Evolutionary conservation across 2,329 filamentous ascomycete species (phyloP).

Genomic region (Clarireedia hainanense): DNA sequence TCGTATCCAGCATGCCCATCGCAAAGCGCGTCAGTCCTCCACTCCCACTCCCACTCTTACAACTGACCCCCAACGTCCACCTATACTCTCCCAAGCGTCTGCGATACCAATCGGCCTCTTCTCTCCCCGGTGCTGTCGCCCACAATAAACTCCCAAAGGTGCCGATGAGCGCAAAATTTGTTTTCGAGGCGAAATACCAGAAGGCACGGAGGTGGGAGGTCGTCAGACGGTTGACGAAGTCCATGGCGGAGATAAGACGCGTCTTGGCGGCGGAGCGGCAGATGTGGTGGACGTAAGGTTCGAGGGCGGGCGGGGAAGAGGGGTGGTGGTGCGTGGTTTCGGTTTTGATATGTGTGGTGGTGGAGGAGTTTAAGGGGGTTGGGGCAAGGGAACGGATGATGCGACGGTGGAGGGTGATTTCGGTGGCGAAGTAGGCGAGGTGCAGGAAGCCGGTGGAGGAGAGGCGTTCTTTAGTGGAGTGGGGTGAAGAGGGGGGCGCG

Average conservation of each 20-base stretch:
- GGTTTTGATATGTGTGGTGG: conserved; percentile 30
- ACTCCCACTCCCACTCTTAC: conserved; percentile 43
- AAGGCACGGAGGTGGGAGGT: conserved; percentile 82
- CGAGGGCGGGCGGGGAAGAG: conserved; percentile 36
- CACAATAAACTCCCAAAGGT: conserved; percentile 87
- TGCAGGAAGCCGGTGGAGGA: conserved; percentile 72
- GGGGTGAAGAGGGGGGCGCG: conserved; percentile 36
- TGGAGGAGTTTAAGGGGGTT: conserved; percentile 35
- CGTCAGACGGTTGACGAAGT: conserved; percentile 89
- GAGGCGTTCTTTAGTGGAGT: conserved; percentile 36
- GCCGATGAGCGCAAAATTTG: conserved; percentile 90
- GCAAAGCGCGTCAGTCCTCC: conserved; percentile 58
- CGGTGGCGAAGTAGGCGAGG: conserved; percentile 85
- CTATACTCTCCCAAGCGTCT: conserved; percentile 79
- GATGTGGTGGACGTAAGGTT: conserved; percentile 82
- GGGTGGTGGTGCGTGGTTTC: conserved; percentile 22
- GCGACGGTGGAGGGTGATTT: conserved; percentile 85
- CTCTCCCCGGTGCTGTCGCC: conserved; percentile 77
- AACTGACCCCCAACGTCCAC: conserved; percentile 86
- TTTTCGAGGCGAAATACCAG: conserved; percentile 84
- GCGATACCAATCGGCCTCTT: conserved; percentile 91
- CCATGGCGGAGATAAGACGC: conserved; percentile 89
- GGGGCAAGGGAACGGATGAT: conserved; percentile 73
- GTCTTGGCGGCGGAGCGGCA: conserved; percentile 92
- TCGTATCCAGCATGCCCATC: conserved; percentile 71